These are phyloP conservation scores for Russula dissimulans DNA, from an alignment of 768 basidiomycete species.

Conservation along the genomic window DNA sequence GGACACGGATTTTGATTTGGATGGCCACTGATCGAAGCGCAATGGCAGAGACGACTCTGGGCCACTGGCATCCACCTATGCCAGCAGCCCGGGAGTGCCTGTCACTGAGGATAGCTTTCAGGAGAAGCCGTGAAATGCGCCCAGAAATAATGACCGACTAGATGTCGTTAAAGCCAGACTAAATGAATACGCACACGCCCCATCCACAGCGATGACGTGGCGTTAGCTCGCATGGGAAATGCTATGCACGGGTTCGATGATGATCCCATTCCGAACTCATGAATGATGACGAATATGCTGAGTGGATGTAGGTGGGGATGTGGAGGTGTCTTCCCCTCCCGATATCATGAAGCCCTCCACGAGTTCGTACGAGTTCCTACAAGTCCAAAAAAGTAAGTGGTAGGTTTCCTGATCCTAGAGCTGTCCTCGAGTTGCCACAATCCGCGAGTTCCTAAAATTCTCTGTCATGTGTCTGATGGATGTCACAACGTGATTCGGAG, in stretches of 20 bases:
- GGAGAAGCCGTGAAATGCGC: slow-evolving; percentile 63
- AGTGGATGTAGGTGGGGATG: slow-evolving; percentile 82
- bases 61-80: slow-evolving; percentile 27
- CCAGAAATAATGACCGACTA: slow-evolving; percentile 63
- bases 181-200: slow-evolving; percentile 64
- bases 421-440: no score
- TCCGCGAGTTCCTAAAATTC: no score
- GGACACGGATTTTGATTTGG: background rate
- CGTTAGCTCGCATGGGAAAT: slow-evolving; percentile 35
- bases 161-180: slow-evolving; percentile 53
- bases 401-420: no score
- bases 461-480: no score
- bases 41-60: slow-evolving; percentile 20
- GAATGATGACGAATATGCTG: slow-evolving; percentile 83
- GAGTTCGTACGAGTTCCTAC: no score
- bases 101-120: slow-evolving; percentile 56
- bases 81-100: slow-evolving; percentile 34
- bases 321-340: slow-evolving; percentile 41
- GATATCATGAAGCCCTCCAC: no score
- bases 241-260: slow-evolving; percentile 23
- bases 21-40: slow-evolving; percentile 3
- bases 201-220: slow-evolving; percentile 50
- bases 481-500: no score
- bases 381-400: no score
- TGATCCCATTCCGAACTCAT: slow-evolving; percentile 36